Evolutionary conservation across 192 early-diverging fungal species (phyloP).

Genomic region (Coemansia sp.): DNA sequence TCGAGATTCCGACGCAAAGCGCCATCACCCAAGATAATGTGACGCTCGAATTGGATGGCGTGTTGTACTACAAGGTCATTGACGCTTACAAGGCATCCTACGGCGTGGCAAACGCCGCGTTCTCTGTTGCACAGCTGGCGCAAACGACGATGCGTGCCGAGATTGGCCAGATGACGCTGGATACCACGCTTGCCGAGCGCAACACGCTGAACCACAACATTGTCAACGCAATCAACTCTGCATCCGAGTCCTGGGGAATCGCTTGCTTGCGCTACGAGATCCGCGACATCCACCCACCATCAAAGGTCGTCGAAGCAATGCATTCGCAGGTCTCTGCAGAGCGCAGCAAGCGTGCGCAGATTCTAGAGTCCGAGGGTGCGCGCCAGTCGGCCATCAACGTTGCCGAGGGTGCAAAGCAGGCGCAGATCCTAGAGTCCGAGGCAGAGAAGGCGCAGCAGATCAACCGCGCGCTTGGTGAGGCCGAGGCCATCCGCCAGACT

Average conservation of each 20-base stretch:
- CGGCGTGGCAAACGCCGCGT: constrained; percentile 93
- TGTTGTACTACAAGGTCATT: constrained; percentile 90
- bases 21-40: constrained; percentile 99
- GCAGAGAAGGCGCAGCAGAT: constrained; percentile 89
- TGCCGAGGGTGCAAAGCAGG: constrained; percentile 91
- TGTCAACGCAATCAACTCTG: constrained; percentile 91
- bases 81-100: constrained; percentile 96
- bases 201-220: constrained; percentile 92
- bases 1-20: constrained; percentile 87
- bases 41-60: constrained; percentile 93
- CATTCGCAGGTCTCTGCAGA: constrained; percentile 98
- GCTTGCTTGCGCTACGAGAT: constrained; percentile 95
- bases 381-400: constrained; percentile 96
- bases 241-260: constrained; percentile 95
- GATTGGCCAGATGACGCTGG: constrained; percentile 97
- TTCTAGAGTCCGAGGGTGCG: constrained; percentile 81
- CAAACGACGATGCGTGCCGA: constrained; percentile 99
- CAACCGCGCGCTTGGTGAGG: constrained; percentile 87
- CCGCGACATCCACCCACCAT: constrained; percentile 93
- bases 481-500: constrained; percentile 83
- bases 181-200: constrained; percentile 92
- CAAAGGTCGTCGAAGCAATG: constrained; percentile 94
- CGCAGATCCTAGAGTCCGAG: constrained; percentile 92
- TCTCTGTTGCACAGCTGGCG: constrained; percentile 94
- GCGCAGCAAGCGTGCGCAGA: constrained; percentile 94